phyloP scores from a whole-genome alignment of 352 stramenopile species.

The Globisporangium nunn region DNA sequence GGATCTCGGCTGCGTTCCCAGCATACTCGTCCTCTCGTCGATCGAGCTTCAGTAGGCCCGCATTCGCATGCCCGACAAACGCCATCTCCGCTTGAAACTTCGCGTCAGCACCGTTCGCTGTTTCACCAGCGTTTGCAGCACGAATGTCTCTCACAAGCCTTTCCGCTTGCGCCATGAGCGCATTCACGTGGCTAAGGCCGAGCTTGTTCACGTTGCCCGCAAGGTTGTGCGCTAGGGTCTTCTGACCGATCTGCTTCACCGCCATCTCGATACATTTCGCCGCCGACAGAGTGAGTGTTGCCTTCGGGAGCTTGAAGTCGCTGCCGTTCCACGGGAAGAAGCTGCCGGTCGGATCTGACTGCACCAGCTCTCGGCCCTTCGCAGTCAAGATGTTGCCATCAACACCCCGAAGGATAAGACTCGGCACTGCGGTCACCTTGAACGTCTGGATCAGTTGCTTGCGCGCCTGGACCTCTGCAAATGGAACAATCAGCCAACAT shows the following conservation, averaged over 20 bases:
- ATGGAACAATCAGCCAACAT: constrained; percentile 69
- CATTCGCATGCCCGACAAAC: constrained; percentile 54
- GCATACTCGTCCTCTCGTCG: constrained; percentile 70
- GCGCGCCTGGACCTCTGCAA: constrained; percentile 58
- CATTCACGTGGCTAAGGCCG: constrained; percentile 44
- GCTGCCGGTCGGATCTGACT: constrained; percentile 44
- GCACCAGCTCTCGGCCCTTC: constrained; percentile 59
- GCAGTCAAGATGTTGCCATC: constrained; percentile 61
- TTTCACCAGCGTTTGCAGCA: constrained; percentile 10
- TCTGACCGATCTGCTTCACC: constrained; percentile 67
- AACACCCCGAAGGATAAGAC: constrained; percentile 49
- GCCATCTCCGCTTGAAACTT: constrained; percentile 27
- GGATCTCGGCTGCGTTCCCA: constrained; percentile 60
- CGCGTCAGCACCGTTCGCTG: constrained; percentile 12
- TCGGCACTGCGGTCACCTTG: constrained; percentile 41
- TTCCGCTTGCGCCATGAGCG: constrained; percentile 43
- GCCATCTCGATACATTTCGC: constrained; percentile 53
- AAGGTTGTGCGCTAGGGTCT: constrained; percentile 56
- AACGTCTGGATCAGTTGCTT: constrained; percentile 72
- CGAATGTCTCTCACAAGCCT: constrained; percentile 32
- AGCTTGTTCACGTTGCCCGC: constrained; percentile 25
- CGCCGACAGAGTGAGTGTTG: constrained; percentile 47
- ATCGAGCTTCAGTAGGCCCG: constrained; percentile 44
- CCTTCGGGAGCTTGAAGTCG: constrained; percentile 47
- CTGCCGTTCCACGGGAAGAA: constrained; percentile 61